These are phyloP conservation scores for Rutstroemia sp. DNA, from an alignment of 2,329 filamentous ascomycete genomes.

Conservation along the genomic window DNA sequence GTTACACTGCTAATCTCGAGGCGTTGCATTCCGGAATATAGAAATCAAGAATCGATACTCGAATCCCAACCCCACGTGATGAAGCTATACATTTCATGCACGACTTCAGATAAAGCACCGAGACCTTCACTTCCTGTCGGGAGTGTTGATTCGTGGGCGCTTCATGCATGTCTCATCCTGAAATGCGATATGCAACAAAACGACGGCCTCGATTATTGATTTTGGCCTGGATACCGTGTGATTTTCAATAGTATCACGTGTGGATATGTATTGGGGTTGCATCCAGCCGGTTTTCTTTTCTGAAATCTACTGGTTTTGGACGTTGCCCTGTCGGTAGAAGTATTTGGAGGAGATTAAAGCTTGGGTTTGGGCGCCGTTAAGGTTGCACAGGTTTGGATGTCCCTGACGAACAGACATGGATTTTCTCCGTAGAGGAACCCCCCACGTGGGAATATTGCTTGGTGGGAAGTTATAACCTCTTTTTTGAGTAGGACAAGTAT, in stretches of 20 bases:
- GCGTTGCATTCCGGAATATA: not conserved
- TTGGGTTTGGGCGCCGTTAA: not conserved
- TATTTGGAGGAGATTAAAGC: not conserved
- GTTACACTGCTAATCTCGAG: not conserved
- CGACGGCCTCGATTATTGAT: not conserved
- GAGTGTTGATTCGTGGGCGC: slow-evolving; percentile 1
- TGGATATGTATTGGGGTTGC: not conserved
- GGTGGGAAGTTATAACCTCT: not conserved
- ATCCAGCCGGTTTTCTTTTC: not conserved
- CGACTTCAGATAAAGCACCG: slow-evolving; percentile 1
- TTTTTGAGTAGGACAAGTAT: not conserved
- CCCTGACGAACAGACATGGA: not conserved
- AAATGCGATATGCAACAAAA: slow-evolving; percentile 9
- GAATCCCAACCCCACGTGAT: not conserved
- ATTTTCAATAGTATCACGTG: slow-evolving; percentile 1
- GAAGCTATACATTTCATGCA: slow-evolving; percentile 6
- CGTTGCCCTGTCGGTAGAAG: not conserved
- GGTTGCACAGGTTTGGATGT: not conserved
- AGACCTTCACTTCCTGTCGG: not conserved
- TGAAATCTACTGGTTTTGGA: not conserved
- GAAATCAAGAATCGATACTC: not conserved
- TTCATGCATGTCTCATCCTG: slow-evolving; percentile 8
- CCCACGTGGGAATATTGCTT: slow-evolving; percentile 2
- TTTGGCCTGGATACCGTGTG: not conserved
- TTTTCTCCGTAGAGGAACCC: not conserved